These are phyloP conservation scores for Gamsiella multidivaricata DNA, from an alignment of 192 early-diverging fungal species.

Conservation along the genomic window DNA sequence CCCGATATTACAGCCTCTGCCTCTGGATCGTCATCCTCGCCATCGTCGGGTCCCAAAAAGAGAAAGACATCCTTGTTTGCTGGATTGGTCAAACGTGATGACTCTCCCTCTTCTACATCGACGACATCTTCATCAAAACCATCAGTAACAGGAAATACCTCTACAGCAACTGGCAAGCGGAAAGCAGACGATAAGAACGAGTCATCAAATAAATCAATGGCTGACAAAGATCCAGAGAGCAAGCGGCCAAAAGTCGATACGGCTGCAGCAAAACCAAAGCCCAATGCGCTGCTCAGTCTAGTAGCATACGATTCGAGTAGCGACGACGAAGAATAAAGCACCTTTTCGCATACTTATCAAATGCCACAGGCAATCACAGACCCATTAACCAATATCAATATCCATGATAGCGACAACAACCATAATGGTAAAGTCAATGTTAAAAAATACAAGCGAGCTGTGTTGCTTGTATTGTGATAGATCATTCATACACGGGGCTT, in stretches of 20 bases:
- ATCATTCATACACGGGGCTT: slow-evolving; percentile 13
- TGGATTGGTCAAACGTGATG: slow-evolving; percentile 32
- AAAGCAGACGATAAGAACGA: slow-evolving; percentile 9
- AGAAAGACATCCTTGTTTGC: slow-evolving; percentile 31
- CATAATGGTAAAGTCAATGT: too few species aligned
- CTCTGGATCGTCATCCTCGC: not conserved
- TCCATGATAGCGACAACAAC: too few species aligned
- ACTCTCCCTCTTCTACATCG: not conserved
- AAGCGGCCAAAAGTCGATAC: slow-evolving; percentile 21
- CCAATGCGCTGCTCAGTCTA: slow-evolving; percentile 31
- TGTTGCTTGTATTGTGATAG: not conserved
- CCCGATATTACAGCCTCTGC: not conserved
- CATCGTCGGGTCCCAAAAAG: not conserved
- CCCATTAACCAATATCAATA: too few species aligned
- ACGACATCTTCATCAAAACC: not conserved
- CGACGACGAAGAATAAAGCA: slow-evolving; percentile 39
- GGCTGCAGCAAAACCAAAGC: slow-evolving; percentile 15
- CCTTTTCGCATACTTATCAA: too few species aligned
- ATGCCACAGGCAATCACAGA: too few species aligned
- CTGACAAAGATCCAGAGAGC: not conserved
- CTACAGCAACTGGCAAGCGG: slow-evolving; percentile 13
- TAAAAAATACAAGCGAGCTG: too few species aligned
- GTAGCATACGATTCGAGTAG: slow-evolving; percentile 48
- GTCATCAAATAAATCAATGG: not conserved
- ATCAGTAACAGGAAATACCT: not conserved